Evolutionary conservation across 1,139 yeast species (phyloP).

Genomic region (Yamadazyma jaroonii): DNA sequence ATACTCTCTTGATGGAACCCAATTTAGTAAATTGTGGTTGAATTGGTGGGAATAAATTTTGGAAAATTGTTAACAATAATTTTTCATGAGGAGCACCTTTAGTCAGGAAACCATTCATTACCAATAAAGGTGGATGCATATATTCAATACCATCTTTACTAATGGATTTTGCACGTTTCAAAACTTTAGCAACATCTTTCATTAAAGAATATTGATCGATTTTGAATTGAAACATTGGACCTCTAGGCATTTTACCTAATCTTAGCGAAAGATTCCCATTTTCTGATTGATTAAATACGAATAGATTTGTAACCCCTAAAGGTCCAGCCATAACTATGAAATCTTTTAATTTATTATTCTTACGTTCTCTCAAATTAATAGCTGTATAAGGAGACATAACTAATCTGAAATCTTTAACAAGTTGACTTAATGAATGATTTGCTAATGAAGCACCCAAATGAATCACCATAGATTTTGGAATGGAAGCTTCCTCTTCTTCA

Average conservation of each 20-base stretch:
- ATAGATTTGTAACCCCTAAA: constrained; percentile 83
- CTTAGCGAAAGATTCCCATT: constrained; percentile 82
- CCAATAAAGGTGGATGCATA: constrained; percentile 81
- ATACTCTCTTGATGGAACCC: constrained; percentile 73
- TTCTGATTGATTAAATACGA: constrained; percentile 79
- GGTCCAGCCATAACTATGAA: constrained; percentile 98
- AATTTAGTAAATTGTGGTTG: constrained; percentile 78
- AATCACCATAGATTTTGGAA: constrained; percentile 92
- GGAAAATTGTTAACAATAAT: constrained; percentile 84
- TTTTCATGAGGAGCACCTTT: constrained; percentile 67
- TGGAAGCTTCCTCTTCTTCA: constrained; percentile 66
- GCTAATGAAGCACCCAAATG: constrained; percentile 77
- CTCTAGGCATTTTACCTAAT: constrained; percentile 85
- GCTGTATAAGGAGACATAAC: constrained; percentile 98
- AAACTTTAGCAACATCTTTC: constrained; percentile 72
- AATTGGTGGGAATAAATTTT: constrained; percentile 93
- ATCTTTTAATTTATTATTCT: constrained; percentile 82
- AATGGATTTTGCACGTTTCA: constrained; percentile 68
- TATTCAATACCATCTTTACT: constrained; percentile 64
- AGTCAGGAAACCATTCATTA: constrained; percentile 80
- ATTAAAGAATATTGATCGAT: constrained; percentile 75
- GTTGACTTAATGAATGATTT: constrained; percentile 77
- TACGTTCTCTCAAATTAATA: constrained; percentile 78
- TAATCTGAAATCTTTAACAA: constrained; percentile 82
- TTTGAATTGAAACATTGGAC: constrained; percentile 87